Conservation (phyloP, 2,329 filamentous ascomycete genomes). For the Tolypocladium ovalisporum region DNA sequence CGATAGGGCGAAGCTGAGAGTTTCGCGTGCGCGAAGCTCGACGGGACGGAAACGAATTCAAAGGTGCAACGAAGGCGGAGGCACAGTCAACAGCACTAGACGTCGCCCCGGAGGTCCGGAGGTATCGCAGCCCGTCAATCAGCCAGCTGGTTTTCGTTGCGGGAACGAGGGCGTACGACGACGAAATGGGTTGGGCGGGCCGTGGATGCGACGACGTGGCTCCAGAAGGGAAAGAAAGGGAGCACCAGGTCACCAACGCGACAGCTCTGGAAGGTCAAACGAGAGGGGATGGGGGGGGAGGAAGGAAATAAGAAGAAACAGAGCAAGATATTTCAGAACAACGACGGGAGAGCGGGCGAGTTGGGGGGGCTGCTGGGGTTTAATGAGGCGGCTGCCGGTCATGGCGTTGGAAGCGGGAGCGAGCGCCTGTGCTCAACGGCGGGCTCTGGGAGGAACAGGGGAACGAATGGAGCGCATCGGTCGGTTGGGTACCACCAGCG, state of each 20-base stretch:
- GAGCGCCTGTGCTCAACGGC: slow-evolving; percentile 2
- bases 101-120: slow-evolving; percentile 7
- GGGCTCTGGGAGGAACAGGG: neutral
- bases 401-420: slow-evolving; percentile 10
- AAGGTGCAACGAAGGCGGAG: slow-evolving; percentile 6
- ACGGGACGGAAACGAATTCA: slow-evolving; percentile 12
- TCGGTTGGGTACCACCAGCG: neutral
- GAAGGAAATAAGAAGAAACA: slow-evolving; percentile 16
- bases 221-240: slow-evolving; percentile 17
- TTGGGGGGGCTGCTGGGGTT: slow-evolving; percentile 19
- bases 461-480: neutral
- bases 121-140: slow-evolving; percentile 6
- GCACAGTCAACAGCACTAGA: slow-evolving; percentile 12
- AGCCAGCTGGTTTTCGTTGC: slow-evolving; percentile 10
- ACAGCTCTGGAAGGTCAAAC: neutral
- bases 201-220: slow-evolving; percentile 13
- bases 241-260: slow-evolving; percentile 14
- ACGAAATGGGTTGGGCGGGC: slow-evolving; percentile 11
- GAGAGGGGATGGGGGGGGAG: slow-evolving; percentile 10
- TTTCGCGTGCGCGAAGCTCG: slow-evolving; percentile 12
- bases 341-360: slow-evolving; percentile 11
- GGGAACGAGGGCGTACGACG: slow-evolving; percentile 6
- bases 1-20: slow-evolving; percentile 17
- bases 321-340: slow-evolving; percentile 18
- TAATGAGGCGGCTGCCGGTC: slow-evolving; percentile 17